Evolutionary conservation across 805 yeast genomes (phyloP).

Genomic region (Myxozyma neglecta): DNA sequence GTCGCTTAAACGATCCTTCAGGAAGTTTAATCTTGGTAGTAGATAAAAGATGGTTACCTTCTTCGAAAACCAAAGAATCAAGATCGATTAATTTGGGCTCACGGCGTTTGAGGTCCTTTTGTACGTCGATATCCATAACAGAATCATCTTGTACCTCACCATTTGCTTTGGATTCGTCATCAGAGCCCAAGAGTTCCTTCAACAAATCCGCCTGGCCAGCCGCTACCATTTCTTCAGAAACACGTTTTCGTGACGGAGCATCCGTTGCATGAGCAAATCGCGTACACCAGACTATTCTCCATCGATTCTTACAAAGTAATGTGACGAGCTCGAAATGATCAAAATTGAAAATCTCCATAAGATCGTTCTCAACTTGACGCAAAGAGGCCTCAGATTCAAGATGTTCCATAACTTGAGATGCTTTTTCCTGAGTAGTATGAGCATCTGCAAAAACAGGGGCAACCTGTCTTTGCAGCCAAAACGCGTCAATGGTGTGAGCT

Average conservation of each 20-base stretch:
- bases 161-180: slow-evolving; percentile 29
- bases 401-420: slow-evolving; percentile 45
- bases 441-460: slow-evolving; percentile 45
- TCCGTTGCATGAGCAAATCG: slow-evolving; percentile 45
- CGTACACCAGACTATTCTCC: slow-evolving; percentile 56
- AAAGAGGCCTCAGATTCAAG: slow-evolving; percentile 45
- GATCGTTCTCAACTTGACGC: slow-evolving; percentile 53
- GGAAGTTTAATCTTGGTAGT: slow-evolving; percentile 72
- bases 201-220: slow-evolving; percentile 47
- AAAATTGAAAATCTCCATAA: slow-evolving; percentile 52
- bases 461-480: slow-evolving; percentile 57
- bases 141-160: slow-evolving; percentile 36
- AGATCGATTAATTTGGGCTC: slow-evolving; percentile 60
- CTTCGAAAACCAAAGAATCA: slow-evolving; percentile 62
- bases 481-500: slow-evolving; percentile 48
- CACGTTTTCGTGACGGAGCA: slow-evolving; percentile 41
- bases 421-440: slow-evolving; percentile 44
- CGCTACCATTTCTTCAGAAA: slow-evolving; percentile 49
- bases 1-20: slow-evolving; percentile 75
- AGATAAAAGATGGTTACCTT: slow-evolving; percentile 70
- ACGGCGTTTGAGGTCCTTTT: slow-evolving; percentile 7
- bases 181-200: slow-evolving; percentile 44
- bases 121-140: slow-evolving; percentile 5
- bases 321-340: slow-evolving; percentile 54
- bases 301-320: slow-evolving; percentile 52